These are phyloP conservation scores for Fusarium setosum DNA, from an alignment of 2,329 filamentous ascomycete species.

Conservation along the genomic window DNA sequence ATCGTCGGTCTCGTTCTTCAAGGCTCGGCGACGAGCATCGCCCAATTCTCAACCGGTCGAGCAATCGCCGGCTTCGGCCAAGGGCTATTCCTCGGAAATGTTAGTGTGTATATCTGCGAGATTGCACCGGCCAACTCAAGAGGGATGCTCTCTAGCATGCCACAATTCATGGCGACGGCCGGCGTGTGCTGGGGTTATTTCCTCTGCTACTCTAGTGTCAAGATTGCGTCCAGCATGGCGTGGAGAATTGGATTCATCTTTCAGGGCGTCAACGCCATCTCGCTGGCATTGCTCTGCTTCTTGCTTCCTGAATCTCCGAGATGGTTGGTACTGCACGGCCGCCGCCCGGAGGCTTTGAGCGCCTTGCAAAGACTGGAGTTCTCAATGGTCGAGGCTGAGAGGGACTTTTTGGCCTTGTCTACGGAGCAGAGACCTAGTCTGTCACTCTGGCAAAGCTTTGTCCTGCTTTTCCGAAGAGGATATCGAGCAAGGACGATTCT, in stretches of 20 bases:
- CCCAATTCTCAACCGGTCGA: constrained; percentile 66
- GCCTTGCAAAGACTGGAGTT: constrained; percentile 57
- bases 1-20: constrained; percentile 64
- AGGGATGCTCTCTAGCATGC: constrained; percentile 62
- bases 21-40: constrained; percentile 57
- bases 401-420: constrained; percentile 53
- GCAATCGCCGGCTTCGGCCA: constrained; percentile 68
- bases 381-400: constrained; percentile 57
- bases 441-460: constrained; percentile 46
- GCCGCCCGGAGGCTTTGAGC: constrained; percentile 53
- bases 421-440: constrained; percentile 44
- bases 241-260: background rate
- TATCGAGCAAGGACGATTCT: constrained; percentile 61
- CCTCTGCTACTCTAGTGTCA: background rate
- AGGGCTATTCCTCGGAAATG: constrained; percentile 67
- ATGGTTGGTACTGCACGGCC: background rate
- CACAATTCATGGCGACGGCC: constrained; percentile 63
- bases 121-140: constrained; percentile 64
- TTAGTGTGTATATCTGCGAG: constrained; percentile 70
- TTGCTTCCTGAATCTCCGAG: background rate
- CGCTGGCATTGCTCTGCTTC: background rate
- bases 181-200: constrained; percentile 57
- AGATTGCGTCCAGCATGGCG: background rate
- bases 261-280: background rate
- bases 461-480: constrained; percentile 50